Evolutionary conservation across 805 yeast species (phyloP), one percentile per base, ranked within the genome.

Genomic region (Ogataea kodamae): DNA sequence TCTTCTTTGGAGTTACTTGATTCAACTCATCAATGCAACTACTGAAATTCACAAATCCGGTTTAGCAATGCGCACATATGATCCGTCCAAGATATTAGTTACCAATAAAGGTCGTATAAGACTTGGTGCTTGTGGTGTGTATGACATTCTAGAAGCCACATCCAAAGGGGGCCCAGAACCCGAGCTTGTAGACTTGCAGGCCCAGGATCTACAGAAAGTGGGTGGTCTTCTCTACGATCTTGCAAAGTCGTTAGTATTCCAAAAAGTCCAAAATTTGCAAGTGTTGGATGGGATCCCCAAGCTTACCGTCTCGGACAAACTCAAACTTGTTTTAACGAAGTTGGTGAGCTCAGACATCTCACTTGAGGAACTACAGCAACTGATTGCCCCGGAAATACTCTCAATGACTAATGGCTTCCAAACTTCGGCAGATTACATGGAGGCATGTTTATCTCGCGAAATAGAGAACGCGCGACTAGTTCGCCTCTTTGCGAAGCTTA

Each of bases 381-480:
- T 65, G 11, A 65, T 75, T 23, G 60, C 68, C 6, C 64, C 70
- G 18, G 68, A 68, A 24, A 54, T 78, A 27, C 58, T 78, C 37
- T 58, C 59, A 21, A 50, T 70, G 5, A 43, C 76, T 28, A 72
- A 80, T 48, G 70, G 71, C 3, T 52, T 76, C 12, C 72, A 74
- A 51, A 65, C 65, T 25, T 60, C 66, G 33, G 60, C 70, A 5
- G 92, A 83, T 48, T 72, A 60, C 48, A 65, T 72, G 45, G 89
- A 82, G 53, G 62, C 73, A 3, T 74, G 72, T 40, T 61, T 92
- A 23, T 57, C 76, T 10, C 69, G 72, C 35, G 97, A 90, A 57
- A 62, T 89, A 16, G 97, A 92, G 56, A 92, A 92, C 57, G 92
- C 84, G 3, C 68, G 97, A 40, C 62, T 92, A 18, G 87, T 90